A percentile compares a stretch with the other conserved stretches of the same genome.
These are phyloP conservation scores for Luffa aegyptiaca DNA, from an alignment of 306 rosid genomes.

Conservation along the genomic window DNA sequence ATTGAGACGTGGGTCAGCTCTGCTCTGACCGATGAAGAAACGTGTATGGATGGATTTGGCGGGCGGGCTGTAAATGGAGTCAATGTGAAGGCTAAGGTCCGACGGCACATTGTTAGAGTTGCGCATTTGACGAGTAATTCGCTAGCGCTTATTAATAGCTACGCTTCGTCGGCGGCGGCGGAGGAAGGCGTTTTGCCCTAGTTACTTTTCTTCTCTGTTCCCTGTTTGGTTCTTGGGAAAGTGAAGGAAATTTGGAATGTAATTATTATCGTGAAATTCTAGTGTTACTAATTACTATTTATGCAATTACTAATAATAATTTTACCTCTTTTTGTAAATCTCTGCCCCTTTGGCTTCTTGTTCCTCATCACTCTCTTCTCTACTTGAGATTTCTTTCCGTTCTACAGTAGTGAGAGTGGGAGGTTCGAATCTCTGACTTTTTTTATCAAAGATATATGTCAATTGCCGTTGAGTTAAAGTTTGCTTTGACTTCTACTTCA, in stretches of 20 bases:
- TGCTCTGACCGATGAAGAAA: conserved; percentile 29
- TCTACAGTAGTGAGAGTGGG: too few species aligned
- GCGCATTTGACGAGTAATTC: conserved; percentile 30
- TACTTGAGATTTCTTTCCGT: too few species aligned
- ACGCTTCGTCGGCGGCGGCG: conserved; percentile 13
- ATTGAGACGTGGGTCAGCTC: conserved; percentile 39
- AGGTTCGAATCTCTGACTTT: too few species aligned
- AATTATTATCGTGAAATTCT: background rate
- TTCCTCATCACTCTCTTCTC: too few species aligned
- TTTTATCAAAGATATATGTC: too few species aligned
- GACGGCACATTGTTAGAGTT: conserved; percentile 12
- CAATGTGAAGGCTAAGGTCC: conserved; percentile 12
- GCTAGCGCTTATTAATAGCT: conserved; percentile 32
- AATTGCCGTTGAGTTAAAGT: too few species aligned
- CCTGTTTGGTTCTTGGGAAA: conserved; percentile 3
- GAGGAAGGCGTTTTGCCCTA: background rate
- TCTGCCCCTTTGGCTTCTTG: background rate
- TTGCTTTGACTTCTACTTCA: too few species aligned
- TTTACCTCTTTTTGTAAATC: background rate
- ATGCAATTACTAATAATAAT: background rate
- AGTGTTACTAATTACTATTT: background rate
- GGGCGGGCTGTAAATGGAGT: background rate
- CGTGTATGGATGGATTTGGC: conserved; percentile 33
- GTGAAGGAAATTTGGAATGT: background rate
- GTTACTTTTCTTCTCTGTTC: background rate